phyloP scores from a whole-genome alignment of 345 rosid species.

The Aquilaria sinensis region DNA sequence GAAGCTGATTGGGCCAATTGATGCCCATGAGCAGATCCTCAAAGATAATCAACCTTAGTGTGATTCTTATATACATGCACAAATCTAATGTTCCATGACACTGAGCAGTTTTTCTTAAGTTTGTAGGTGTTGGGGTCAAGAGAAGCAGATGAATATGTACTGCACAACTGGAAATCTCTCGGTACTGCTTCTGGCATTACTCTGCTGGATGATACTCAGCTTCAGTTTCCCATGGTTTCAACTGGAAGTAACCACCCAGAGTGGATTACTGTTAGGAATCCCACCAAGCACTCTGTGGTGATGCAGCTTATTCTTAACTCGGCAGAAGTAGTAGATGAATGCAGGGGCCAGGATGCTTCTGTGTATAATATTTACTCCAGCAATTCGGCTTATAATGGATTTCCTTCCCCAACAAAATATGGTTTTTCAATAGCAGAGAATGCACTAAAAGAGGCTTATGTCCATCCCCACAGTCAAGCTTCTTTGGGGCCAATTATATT shows the following conservation, averaged over 20 bases:
- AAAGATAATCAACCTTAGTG: no score
- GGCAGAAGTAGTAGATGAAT: slow-evolving; percentile 47
- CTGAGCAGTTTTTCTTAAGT: slow-evolving; percentile 11
- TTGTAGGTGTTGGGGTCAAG: slow-evolving; percentile 31
- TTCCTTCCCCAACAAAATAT: slow-evolving; percentile 18
- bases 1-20: no score
- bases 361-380: slow-evolving; percentile 21
- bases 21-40: no score
- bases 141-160: slow-evolving; percentile 45
- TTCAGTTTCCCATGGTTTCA: slow-evolving; percentile 42
- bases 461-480: slow-evolving; percentile 45
- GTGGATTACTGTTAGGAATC: slow-evolving; percentile 66
- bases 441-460: slow-evolving; percentile 44
- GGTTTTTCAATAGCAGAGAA: slow-evolving; percentile 52
- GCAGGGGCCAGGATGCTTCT: slow-evolving; percentile 33
- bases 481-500: slow-evolving; percentile 61
- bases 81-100: slow-evolving; percentile 1
- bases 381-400: slow-evolving; percentile 18
- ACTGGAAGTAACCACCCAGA: slow-evolving; percentile 38
- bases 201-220: slow-evolving; percentile 48
- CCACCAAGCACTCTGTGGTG: slow-evolving; percentile 54
- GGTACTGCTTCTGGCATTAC: slow-evolving; percentile 37
- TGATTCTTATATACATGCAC: neutral
- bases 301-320: slow-evolving; percentile 74
- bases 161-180: slow-evolving; percentile 61